Conservation (phyloP, 257 asterid species). For the Solanum medicagineum region DNA sequence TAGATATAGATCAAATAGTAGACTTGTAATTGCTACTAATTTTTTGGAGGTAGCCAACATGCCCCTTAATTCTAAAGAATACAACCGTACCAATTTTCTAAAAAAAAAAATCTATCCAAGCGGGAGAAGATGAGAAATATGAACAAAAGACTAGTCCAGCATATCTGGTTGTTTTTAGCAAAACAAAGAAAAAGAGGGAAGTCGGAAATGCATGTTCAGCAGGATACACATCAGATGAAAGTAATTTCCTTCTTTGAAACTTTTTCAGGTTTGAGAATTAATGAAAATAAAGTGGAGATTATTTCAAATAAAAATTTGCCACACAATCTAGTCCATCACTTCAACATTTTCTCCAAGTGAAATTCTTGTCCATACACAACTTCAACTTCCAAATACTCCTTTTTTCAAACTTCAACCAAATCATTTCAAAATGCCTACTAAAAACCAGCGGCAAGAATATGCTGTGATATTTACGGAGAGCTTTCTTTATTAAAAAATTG, state of each 20-base stretch:
- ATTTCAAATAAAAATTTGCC: not conserved
- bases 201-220: not conserved
- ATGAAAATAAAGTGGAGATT: not conserved
- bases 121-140: not conserved
- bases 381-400: not conserved
- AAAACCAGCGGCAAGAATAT: not conserved
- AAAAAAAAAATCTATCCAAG: not conserved
- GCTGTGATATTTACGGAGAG: not conserved
- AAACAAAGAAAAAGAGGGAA: not conserved
- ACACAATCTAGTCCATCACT: not conserved
- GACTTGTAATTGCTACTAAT: too few species aligned
- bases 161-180: not conserved
- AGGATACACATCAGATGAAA: not conserved
- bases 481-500: not conserved
- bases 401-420: not conserved
- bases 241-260: not conserved
- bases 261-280: not conserved
- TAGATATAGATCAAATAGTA: too few species aligned
- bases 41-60: too few species aligned
- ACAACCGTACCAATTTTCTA: too few species aligned
- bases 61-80: too few species aligned
- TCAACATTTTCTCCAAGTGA: not conserved
- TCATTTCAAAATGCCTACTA: not conserved
- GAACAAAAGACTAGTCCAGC: not conserved
- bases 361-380: not conserved